Evolutionary conservation across 768 basidiomycete genomes (phyloP), one percentile per base, ranked within the genome.

Genomic region (Mycena kentingensis): DNA sequence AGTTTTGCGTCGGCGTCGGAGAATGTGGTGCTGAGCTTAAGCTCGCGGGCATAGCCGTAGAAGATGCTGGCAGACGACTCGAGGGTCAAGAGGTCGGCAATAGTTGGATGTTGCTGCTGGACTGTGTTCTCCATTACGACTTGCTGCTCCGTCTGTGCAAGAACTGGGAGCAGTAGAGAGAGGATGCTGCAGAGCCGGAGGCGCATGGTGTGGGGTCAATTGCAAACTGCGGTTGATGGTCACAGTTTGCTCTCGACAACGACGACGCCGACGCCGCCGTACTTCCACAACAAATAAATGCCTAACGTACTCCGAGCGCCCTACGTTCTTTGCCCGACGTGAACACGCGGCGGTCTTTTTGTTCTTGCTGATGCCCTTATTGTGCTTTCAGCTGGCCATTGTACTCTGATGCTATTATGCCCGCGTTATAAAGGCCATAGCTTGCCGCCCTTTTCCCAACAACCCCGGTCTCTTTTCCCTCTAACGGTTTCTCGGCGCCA

Each of bases 71-170:
- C 80, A 0, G 82, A 80, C 1, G 80, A 62, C 60, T 91, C 84
- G 63, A 93, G 83, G 11, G 90, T 92, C 60, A 93, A 79, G 35
- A 90, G 70, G 70, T 93, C 91, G 4, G 85, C 77, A 28, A 93
- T 72, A 2, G 80, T 81, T 13, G 88, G 88, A 55, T 75, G 67
- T 3, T 70, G 79, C 26, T 71, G 60, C 1, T 83, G 80, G 21
- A 60, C 51, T 43, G 44, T 37, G 11, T 55, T 53, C 34, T 58
- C 35, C 1, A 41, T 37, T 64, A 77, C 70, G 16, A 66, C 48
- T 5, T 78, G 76, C 7, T 73, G 65, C 27, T 58, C 65, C 39
- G 62, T 58, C 1, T 69, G 73, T 3, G 70, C 68, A 19, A 65
- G 54, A 0, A 57, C 62, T 29, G 54, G 52, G 25, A 75, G 54